Evolutionary conservation across 106 monocot genomes (phyloP).

Genomic region (Xerophyta viscosa): DNA sequence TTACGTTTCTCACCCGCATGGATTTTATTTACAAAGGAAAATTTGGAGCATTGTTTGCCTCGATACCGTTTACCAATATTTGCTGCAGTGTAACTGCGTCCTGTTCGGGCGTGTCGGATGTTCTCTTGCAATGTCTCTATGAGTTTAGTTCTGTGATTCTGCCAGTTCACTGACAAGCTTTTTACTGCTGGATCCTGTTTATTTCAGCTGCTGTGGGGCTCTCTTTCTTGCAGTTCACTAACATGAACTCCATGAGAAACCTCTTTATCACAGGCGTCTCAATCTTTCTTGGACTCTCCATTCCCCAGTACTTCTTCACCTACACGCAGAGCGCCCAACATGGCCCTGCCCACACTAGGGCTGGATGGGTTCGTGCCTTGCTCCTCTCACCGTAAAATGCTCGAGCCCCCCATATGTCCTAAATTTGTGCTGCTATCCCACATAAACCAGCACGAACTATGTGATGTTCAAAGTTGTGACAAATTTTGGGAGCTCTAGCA

Average conservation of each 20-base stretch:
- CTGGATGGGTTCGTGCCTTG: conserved; percentile 74
- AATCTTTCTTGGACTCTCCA: conserved; percentile 82
- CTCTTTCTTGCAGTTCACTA: conserved; percentile 98
- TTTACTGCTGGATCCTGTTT: no score
- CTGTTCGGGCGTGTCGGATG: conserved; percentile 85
- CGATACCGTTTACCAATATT: conserved; percentile 92
- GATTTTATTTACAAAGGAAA: conserved; percentile 36
- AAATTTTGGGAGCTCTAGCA: no score
- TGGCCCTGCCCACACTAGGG: conserved; percentile 73
- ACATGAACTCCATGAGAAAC: conserved; percentile 99
- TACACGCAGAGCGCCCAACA: conserved; percentile 37
- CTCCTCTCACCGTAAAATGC: not conserved
- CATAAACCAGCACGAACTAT: no score
- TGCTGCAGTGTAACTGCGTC: conserved; percentile 82
- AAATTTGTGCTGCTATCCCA: no score
- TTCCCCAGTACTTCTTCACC: conserved; percentile 81
- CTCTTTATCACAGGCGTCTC: conserved; percentile 86
- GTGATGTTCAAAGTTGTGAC: no score
- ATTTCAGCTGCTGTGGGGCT: conserved; percentile 89
- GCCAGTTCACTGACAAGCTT: no score
- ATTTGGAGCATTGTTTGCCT: conserved; percentile 97
- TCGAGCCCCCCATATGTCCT: not conserved
- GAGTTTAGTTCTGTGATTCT: no score
- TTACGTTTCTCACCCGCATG: not conserved
- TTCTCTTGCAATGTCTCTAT: not conserved